phyloP scores from a whole-genome alignment of 2,329 filamentous ascomycete genomes.

The Tolypocladium paradoxum region DNA sequence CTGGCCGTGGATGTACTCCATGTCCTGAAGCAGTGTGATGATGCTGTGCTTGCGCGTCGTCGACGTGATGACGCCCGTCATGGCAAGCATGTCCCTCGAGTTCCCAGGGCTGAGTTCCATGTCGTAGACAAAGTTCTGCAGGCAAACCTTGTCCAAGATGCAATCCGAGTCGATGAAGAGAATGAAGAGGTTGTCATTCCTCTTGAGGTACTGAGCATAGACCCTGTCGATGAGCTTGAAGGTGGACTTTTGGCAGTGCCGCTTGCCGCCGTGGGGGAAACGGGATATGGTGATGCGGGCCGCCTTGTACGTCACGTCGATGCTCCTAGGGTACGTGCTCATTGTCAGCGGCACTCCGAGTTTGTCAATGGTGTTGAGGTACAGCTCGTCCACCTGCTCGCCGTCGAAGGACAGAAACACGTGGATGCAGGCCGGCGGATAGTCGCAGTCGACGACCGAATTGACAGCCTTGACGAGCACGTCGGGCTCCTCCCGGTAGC shows the following conservation, averaged over 20 bases:
- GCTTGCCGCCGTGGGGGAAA: slow-evolving; percentile 87
- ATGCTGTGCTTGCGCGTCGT: slow-evolving; percentile 82
- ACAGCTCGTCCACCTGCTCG: slow-evolving; percentile 78
- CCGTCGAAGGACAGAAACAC: slow-evolving; percentile 94
- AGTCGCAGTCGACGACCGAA: slow-evolving; percentile 88
- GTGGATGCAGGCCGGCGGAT: slow-evolving; percentile 84
- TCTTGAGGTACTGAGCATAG: slow-evolving; percentile 75
- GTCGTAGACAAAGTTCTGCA: slow-evolving; percentile 97
- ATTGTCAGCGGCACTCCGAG: slow-evolving; percentile 72
- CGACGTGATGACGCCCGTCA: slow-evolving; percentile 95
- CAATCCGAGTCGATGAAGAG: slow-evolving; percentile 97
- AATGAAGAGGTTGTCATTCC: slow-evolving; percentile 87
- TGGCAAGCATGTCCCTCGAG: slow-evolving; percentile 85
- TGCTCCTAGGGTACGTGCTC: slow-evolving; percentile 74
- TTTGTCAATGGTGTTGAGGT: slow-evolving; percentile 73
- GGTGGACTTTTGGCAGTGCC: slow-evolving; percentile 85
- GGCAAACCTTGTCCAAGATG: slow-evolving; percentile 79
- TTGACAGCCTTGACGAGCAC: slow-evolving; percentile 78
- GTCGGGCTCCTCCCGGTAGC: slow-evolving; percentile 83
- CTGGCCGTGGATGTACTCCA: slow-evolving; percentile 97
- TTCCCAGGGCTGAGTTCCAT: slow-evolving; percentile 96
- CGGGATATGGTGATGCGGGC: slow-evolving; percentile 83
- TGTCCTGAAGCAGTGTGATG: slow-evolving; percentile 88
- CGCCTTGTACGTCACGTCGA: slow-evolving; percentile 75
- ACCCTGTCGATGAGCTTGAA: slow-evolving; percentile 91